A percentile compares a stretch with the other conserved stretches of the same genome.
Evolutionary conservation across 208 protist genomes (phyloP).

Genomic region (Leptomonas seymouri): DNA sequence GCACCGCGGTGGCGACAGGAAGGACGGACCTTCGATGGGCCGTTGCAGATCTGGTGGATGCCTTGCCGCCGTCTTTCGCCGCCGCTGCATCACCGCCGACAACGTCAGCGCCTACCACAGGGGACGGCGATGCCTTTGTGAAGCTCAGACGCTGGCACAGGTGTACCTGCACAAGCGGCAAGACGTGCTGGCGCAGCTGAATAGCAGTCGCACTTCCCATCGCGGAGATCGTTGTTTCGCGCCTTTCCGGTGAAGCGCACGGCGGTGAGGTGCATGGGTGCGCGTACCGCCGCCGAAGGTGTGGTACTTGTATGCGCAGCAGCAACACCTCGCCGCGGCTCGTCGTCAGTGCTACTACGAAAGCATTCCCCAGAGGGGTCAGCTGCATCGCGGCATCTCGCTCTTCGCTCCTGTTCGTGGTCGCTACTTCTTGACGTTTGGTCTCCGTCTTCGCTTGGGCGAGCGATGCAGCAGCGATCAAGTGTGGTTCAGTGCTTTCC

Average conservation of each 20-base stretch:
- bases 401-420: background rate
- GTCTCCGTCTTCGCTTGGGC: background rate
- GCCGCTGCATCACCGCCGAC: background rate
- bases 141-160: conserved; percentile 23
- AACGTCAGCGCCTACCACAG: background rate
- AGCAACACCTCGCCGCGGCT: conserved; percentile 23
- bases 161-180: conserved; percentile 1
- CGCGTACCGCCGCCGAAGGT: background rate
- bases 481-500: background rate
- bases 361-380: background rate
- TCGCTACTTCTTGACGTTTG: background rate
- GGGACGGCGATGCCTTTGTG: background rate
- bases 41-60: background rate
- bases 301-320: conserved; percentile 21
- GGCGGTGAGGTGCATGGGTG: background rate
- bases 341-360: conserved; percentile 26
- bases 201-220: background rate
- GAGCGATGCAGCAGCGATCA: background rate
- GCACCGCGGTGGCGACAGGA: conserved; percentile 16
- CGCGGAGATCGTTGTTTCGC: background rate
- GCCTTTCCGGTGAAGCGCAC: background rate
- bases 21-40: background rate
- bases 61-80: background rate
- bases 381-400: background rate
- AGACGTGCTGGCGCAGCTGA: background rate